These are phyloP conservation scores for Neocatenulostroma microsporum DNA, from an alignment of 2,329 filamentous ascomycete species.

Conservation along the genomic window DNA sequence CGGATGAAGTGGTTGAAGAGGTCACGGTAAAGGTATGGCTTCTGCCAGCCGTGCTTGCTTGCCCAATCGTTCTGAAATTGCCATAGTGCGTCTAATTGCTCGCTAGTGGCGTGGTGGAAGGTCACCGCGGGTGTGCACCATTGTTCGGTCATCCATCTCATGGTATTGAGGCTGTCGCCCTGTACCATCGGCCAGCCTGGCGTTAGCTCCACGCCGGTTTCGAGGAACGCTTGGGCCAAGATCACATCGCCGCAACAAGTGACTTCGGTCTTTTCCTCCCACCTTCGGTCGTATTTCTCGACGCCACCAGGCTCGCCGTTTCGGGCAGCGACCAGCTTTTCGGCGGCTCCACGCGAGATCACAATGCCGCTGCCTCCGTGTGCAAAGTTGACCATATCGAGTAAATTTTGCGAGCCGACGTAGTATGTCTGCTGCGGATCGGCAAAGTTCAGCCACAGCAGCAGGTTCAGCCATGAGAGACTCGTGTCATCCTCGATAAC, in stretches of 20 bases:
- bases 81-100: conserved; percentile 25
- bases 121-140: conserved; percentile 40
- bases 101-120: conserved; percentile 28
- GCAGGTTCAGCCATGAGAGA: conserved; percentile 38
- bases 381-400: conserved; percentile 33
- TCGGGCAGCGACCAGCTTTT: conserved; percentile 31
- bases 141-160: conserved; percentile 36
- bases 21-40: conserved; percentile 28
- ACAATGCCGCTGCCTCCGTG: conserved; percentile 40
- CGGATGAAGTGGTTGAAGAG: conserved; percentile 28
- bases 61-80: conserved; percentile 27
- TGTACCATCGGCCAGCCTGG: conserved; percentile 39
- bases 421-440: conserved; percentile 41
- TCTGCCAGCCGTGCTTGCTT: conserved; percentile 23
- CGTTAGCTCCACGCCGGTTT: conserved; percentile 39
- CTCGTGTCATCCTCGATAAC: conserved; percentile 52
- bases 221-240: conserved; percentile 42
- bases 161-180: conserved; percentile 34
- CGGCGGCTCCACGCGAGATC: conserved; percentile 37
- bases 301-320: conserved; percentile 34
- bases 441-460: conserved; percentile 44
- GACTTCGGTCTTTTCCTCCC: conserved; percentile 36
- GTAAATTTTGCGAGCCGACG: conserved; percentile 39
- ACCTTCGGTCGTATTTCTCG: conserved; percentile 28
- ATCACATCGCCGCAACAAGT: conserved; percentile 52